Percentiles rank a stretch among this genome's conserved stretches.
Evolutionary conservation across 2,329 filamentous ascomycete species (phyloP).

Genomic region (Cryoendolithus antarcticus): DNA sequence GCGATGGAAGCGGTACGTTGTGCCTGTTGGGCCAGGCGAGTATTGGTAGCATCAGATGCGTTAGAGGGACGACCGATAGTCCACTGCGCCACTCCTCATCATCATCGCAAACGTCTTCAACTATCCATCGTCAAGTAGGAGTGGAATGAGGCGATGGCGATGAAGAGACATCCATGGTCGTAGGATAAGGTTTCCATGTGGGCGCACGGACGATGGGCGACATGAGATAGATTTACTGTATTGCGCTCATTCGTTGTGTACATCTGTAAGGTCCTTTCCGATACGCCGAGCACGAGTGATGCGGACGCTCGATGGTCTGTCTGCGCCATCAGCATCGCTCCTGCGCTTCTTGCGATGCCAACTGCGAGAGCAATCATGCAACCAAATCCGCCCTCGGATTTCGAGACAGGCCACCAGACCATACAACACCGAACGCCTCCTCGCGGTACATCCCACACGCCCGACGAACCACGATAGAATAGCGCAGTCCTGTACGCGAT

Average conservation of each 20-base stretch:
- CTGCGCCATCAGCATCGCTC: slow-evolving; percentile 42
- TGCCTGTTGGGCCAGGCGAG: slow-evolving; percentile 6
- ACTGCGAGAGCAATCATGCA: slow-evolving; percentile 45
- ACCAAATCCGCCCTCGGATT: slow-evolving; percentile 24
- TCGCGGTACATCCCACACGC: slow-evolving; percentile 1
- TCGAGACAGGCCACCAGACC: slow-evolving; percentile 4
- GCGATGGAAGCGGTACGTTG: slow-evolving; percentile 6
- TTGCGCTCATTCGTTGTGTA: no score
- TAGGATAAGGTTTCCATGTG: no score
- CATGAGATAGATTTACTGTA: no score
- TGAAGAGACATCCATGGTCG: no score
- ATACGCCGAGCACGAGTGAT: slow-evolving; percentile 10
- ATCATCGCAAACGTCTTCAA: no score
- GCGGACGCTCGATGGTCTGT: slow-evolving; percentile 15
- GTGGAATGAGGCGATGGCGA: no score
- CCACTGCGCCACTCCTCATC: no score
- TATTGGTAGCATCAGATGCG: slow-evolving; percentile 4
- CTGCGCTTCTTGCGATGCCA: slow-evolving; percentile 63
- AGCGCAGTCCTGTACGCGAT: neutral
- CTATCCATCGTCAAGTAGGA: no score
- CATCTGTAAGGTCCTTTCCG: no score
- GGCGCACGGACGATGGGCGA: no score
- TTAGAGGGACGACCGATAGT: no score
- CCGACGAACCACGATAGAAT: slow-evolving; percentile 13
- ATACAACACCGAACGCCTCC: slow-evolving; percentile 1